phyloP scores from a whole-genome alignment of 371 early-diverging fungal species.

The Edhazardia aedis region DNA sequence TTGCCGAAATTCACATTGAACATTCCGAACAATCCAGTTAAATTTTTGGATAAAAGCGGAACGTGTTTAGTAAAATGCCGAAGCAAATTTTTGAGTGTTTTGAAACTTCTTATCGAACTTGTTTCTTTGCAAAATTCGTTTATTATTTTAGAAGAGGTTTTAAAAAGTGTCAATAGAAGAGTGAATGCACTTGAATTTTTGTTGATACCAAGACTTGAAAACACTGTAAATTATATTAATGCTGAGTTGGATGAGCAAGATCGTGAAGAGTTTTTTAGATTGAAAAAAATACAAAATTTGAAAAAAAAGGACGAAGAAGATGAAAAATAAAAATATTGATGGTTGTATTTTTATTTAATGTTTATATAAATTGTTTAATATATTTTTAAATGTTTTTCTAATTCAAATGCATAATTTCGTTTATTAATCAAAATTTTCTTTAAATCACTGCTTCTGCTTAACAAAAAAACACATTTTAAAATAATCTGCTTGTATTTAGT shows the following conservation, averaged over 20 bases:
- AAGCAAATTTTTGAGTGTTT: conserved; percentile 68
- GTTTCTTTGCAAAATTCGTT: conserved; percentile 69
- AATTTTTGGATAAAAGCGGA: conserved; percentile 87
- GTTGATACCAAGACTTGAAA: conserved; percentile 86
- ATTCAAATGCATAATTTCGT: too few relatives aligned
- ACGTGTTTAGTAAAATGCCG: conserved; percentile 73
- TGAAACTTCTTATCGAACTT: conserved; percentile 72
- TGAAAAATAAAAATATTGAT: too few relatives aligned
- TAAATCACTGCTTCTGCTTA: too few relatives aligned
- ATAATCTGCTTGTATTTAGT: too few relatives aligned
- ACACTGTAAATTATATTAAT: conserved; percentile 79
- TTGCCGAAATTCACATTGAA: conserved; percentile 20
- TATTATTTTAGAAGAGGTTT: conserved; percentile 82
- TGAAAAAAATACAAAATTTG: conserved; percentile 41
- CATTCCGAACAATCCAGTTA: conserved; percentile 28
- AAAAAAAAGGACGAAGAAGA: too few relatives aligned
- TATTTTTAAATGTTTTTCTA: too few relatives aligned
- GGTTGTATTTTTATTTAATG: too few relatives aligned
- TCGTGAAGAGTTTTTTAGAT: conserved; percentile 90
- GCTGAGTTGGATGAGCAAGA: conserved; percentile 96
- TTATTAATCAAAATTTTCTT: too few relatives aligned
- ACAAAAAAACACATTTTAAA: too few relatives aligned
- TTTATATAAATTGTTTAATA: too few relatives aligned
- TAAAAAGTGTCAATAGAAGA: conserved; percentile 88
- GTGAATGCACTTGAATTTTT: conserved; percentile 96